Conservation (phyloP, 257 asterid genomes). For the Oldenlandia corymbosa region DNA sequence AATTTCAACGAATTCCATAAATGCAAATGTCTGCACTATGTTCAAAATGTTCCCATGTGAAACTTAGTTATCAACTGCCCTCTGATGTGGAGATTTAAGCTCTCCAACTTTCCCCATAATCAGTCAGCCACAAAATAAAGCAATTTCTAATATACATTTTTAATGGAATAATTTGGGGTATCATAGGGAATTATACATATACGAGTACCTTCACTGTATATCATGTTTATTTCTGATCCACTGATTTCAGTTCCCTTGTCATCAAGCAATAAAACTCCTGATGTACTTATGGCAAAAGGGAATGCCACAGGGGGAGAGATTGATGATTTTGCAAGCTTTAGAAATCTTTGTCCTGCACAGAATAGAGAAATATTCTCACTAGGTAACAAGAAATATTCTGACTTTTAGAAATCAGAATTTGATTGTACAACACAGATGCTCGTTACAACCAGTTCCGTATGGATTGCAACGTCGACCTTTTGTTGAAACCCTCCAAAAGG, state of each 20-base stretch:
- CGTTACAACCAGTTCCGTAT: neutral
- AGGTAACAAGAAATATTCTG: neutral
- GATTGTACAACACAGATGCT: neutral
- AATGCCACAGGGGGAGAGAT: constrained; percentile 67
- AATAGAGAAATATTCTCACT: neutral
- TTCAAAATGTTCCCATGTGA: neutral
- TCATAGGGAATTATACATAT: constrained; percentile 6
- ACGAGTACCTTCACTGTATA: constrained; percentile 53
- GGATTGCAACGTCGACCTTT: too few relatives aligned
- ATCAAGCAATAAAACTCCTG: constrained; percentile 60
- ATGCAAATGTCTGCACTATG: neutral
- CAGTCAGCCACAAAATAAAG: neutral
- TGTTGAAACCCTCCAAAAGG: too few relatives aligned
- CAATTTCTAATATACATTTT: neutral
- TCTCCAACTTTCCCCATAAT: neutral
- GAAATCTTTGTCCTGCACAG: constrained; percentile 61
- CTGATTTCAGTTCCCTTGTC: constrained; percentile 60
- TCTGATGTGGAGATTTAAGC: neutral
- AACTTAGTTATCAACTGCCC: neutral
- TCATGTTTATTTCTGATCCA: constrained; percentile 62
- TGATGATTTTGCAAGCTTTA: constrained; percentile 81
- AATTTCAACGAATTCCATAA: neutral
- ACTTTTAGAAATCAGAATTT: neutral
- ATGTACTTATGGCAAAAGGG: constrained; percentile 46
- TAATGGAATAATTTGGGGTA: neutral